Conservation (phyloP, 2,329 filamentous ascomycete species). For the Neurospora sp. region DNA sequence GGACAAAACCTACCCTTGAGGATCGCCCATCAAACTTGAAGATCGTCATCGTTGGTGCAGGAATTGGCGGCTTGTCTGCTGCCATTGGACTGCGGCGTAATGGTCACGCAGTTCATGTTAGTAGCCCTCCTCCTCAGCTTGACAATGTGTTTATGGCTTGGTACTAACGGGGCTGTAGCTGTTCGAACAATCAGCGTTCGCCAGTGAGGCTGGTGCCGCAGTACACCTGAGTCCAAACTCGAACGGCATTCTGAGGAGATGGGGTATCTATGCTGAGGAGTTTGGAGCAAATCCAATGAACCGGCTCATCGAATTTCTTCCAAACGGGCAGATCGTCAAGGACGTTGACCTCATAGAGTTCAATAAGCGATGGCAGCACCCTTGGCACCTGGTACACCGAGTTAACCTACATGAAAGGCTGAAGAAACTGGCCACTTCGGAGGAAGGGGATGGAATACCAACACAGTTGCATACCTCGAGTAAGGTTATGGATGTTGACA, state of each 20-base stretch:
- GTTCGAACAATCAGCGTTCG: constrained; percentile 45
- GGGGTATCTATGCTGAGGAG: constrained; percentile 27
- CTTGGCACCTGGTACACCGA: constrained; percentile 43
- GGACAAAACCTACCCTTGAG: constrained; percentile 3
- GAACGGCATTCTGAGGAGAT: constrained; percentile 41
- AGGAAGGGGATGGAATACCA: constrained; percentile 25
- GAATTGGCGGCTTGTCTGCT: constrained; percentile 42
- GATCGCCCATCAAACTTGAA: constrained; percentile 11
- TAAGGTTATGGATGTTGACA: constrained; percentile 33
- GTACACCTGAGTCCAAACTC: constrained; percentile 54
- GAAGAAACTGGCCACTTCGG: constrained; percentile 32
- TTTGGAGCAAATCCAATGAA: constrained; percentile 26
- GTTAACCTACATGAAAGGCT: constrained; percentile 41
- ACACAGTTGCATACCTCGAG: constrained; percentile 28
- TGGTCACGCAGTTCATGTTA: constrained; percentile 36
- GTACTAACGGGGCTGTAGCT: constrained; percentile 24
- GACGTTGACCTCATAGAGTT: constrained; percentile 25
- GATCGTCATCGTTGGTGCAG: constrained; percentile 26
- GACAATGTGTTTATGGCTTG: not conserved
- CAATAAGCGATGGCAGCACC: constrained; percentile 39
- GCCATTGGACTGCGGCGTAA: constrained; percentile 42
- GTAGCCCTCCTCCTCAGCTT: constrained; percentile 1
- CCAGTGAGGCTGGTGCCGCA: constrained; percentile 47
- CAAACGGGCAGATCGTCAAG: constrained; percentile 13
- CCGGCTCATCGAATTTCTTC: constrained; percentile 14